Percentiles rank a stretch among this genome's conserved stretches.
These are phyloP conservation scores for Phaffia australis DNA, from an alignment of 768 basidiomycete genomes.

Conservation along the genomic window DNA sequence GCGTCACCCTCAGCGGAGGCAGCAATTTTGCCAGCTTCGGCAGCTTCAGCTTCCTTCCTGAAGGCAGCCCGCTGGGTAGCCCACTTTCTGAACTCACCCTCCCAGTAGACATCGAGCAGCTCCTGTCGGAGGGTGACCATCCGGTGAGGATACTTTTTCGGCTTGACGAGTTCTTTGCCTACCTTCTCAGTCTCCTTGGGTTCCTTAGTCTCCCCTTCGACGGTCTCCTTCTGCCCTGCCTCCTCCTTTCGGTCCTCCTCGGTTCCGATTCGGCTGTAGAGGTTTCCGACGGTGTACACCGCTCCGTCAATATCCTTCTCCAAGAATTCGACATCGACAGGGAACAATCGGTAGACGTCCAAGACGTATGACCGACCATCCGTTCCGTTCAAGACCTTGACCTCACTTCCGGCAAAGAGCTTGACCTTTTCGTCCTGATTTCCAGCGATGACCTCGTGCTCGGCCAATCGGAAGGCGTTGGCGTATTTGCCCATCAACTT, in stretches of 20 bases:
- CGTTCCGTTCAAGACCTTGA: constrained; percentile 42
- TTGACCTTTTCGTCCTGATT: constrained; percentile 36
- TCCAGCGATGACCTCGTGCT: constrained; percentile 37
- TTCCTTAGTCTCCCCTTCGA: constrained; percentile 17
- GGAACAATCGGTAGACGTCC: constrained; percentile 40
- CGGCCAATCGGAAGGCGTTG: constrained; percentile 36
- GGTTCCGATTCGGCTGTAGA: constrained; percentile 14
- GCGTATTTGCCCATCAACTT: constrained; percentile 40
- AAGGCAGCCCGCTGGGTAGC: constrained; percentile 32
- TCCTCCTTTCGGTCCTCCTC: constrained; percentile 1
- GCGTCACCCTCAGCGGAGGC: constrained; percentile 29
- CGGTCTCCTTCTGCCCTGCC: background rate
- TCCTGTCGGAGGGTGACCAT: constrained; percentile 42
- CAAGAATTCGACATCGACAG: constrained; percentile 42
- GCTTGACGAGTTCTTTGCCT: constrained; percentile 21
- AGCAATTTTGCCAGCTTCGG: constrained; percentile 26
- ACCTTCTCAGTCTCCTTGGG: constrained; percentile 12
- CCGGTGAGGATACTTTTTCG: constrained; percentile 39
- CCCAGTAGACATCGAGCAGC: constrained; percentile 42
- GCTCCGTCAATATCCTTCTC: constrained; percentile 38
- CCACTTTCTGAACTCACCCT: constrained; percentile 40
- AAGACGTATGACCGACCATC: constrained; percentile 42
- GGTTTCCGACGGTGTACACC: constrained; percentile 20
- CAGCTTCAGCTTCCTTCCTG: constrained; percentile 30
- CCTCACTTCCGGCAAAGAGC: constrained; percentile 40